phyloP scores from a whole-genome alignment of 2,329 filamentous ascomycete genomes.

The Dichotomopilus funicola region DNA sequence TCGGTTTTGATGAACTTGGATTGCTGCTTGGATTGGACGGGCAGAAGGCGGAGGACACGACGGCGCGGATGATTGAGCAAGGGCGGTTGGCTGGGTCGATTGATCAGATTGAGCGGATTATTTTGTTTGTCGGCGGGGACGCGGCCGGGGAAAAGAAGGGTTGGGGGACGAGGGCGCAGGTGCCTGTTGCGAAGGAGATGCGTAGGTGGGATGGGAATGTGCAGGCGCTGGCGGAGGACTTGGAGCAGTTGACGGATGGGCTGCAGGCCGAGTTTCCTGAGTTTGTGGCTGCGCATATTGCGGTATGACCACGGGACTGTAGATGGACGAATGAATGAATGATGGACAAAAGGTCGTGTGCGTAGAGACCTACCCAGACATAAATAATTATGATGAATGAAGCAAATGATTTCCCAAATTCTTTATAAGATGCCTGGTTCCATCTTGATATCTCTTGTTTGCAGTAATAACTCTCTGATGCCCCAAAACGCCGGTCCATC shows the following conservation, averaged over 20 bases:
- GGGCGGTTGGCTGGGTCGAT: slow-evolving; percentile 81
- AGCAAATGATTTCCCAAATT: background rate
- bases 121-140: slow-evolving; percentile 76
- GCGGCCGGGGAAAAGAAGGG: slow-evolving; percentile 63
- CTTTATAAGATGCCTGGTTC: background rate
- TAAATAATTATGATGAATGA: slow-evolving; percentile 6
- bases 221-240: slow-evolving; percentile 73
- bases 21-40: slow-evolving; percentile 69
- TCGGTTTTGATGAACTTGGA: slow-evolving; percentile 68
- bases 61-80: slow-evolving; percentile 93
- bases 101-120: slow-evolving; percentile 83
- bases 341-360: background rate
- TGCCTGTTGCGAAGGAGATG: slow-evolving; percentile 62
- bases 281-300: slow-evolving; percentile 21
- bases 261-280: slow-evolving; percentile 66
- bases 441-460: background rate
- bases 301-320: slow-evolving; percentile 10
- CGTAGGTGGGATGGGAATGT: slow-evolving; percentile 87
- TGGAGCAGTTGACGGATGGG: slow-evolving; percentile 26
- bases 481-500: slow-evolving; percentile 3
- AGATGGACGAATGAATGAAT: background rate
- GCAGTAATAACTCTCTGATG: background rate
- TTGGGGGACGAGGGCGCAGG: slow-evolving; percentile 56
- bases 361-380: slow-evolving; percentile 2
- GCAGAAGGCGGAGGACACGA: slow-evolving; percentile 82